phyloP scores from a whole-genome alignment of 1,139 yeast genomes.

The Debaryomyces coudertii region DNA sequence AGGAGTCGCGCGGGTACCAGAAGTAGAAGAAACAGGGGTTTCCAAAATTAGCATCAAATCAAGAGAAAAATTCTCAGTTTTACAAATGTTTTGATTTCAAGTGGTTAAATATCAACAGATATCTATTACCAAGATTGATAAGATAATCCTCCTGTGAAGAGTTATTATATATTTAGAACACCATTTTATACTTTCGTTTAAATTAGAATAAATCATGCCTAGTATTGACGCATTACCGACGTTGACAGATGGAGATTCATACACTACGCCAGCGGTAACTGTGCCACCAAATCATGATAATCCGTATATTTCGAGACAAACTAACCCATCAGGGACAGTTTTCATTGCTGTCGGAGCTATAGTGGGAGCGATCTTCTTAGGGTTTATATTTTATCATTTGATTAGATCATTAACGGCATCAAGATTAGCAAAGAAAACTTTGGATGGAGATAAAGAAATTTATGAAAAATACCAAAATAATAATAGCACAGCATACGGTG shows the following conservation, averaged over 20 bases:
- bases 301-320: constrained; percentile 60
- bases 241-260: constrained; percentile 22
- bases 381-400: constrained; percentile 45
- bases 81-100: constrained; percentile 6
- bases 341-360: constrained; percentile 78
- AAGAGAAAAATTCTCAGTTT: constrained; percentile 4
- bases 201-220: background rate
- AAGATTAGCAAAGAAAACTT: constrained; percentile 39
- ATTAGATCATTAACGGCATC: constrained; percentile 43
- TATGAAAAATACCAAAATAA: constrained; percentile 44
- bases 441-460: constrained; percentile 34
- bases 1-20: constrained; percentile 4
- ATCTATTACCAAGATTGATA: background rate
- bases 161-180: background rate
- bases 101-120: background rate
- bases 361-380: constrained; percentile 57
- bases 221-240: constrained; percentile 17
- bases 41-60: constrained; percentile 2
- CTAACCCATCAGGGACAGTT: constrained; percentile 70
- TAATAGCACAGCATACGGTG: constrained; percentile 40
- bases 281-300: constrained; percentile 63
- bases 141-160: background rate
- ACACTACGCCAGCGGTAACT: constrained; percentile 59
- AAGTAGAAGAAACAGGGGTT: background rate
- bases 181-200: background rate